A percentile compares a stretch with the other conserved stretches of the same genome.
These are phyloP conservation scores for Hanseniaspora pseudoguilliermondii DNA, from an alignment of 805 yeast genomes.

Conservation along the genomic window DNA sequence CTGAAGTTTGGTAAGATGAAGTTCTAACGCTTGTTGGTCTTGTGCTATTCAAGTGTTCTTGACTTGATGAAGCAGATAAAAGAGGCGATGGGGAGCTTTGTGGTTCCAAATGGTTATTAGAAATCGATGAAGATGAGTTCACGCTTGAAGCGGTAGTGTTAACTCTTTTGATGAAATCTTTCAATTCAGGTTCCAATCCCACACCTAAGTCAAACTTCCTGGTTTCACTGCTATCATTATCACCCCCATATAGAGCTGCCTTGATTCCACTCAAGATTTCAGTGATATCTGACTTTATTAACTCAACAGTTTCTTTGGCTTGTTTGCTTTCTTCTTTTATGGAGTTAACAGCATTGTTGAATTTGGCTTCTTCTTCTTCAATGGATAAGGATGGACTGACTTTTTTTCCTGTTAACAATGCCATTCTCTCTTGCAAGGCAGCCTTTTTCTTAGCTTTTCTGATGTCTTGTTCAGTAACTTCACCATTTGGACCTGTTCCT, in stretches of 20 bases:
- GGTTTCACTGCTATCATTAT: constrained; percentile 37
- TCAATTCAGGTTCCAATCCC: constrained; percentile 60
- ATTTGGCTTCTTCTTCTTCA: constrained; percentile 28
- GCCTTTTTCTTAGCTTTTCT: constrained; percentile 72
- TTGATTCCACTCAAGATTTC: constrained; percentile 39
- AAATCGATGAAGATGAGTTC: neutral
- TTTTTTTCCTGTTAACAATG: constrained; percentile 74
- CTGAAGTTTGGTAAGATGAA: constrained; percentile 32
- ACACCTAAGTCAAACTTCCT: constrained; percentile 72
- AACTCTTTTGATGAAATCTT: constrained; percentile 40
- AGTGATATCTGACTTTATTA: constrained; percentile 58
- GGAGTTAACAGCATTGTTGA: constrained; percentile 39
- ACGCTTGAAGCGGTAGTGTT: neutral
- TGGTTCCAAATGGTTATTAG: neutral
- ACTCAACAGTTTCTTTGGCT: constrained; percentile 51
- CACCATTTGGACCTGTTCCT: constrained; percentile 83
- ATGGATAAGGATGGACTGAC: constrained; percentile 31
- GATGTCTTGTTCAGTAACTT: constrained; percentile 70
- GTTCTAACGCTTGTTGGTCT: neutral
- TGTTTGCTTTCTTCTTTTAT: constrained; percentile 43
- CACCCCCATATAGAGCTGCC: constrained; percentile 21
- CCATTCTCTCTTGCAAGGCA: constrained; percentile 72
- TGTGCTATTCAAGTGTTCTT: constrained; percentile 16
- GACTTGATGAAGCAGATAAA: constrained; percentile 17
- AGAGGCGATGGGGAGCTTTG: constrained; percentile 15